Percentiles rank a stretch among this genome's conserved stretches.
phyloP scores from a whole-genome alignment of 768 basidiomycete species.

The Royoungia palumana region DNA sequence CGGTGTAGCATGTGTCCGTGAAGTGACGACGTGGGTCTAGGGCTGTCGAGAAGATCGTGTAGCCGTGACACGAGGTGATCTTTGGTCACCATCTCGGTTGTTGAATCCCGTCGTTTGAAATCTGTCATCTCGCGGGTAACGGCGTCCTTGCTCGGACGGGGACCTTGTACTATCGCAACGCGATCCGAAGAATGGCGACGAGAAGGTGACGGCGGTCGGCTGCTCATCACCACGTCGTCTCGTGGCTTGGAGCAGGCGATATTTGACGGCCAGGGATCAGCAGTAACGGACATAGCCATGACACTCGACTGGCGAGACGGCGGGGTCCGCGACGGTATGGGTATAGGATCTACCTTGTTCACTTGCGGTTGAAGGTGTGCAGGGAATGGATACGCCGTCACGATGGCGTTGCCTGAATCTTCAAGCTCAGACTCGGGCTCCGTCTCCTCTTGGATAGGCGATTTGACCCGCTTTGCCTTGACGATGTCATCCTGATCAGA shows the following conservation, averaged over 20 bases:
- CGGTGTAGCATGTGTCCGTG: slow-evolving; percentile 36
- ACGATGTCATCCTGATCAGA: slow-evolving; percentile 27
- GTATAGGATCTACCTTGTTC: slow-evolving; percentile 24
- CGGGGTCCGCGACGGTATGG: slow-evolving; percentile 27
- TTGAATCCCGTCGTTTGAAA: slow-evolving; percentile 17
- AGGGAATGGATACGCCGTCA: slow-evolving; percentile 23
- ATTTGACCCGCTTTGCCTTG: slow-evolving; percentile 16
- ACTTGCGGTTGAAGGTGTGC: slow-evolving; percentile 23
- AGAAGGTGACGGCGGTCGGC: slow-evolving; percentile 26
- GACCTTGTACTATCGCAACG: slow-evolving; percentile 9
- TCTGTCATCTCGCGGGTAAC: slow-evolving; percentile 24
- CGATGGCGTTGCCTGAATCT: slow-evolving; percentile 5
- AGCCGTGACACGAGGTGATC: slow-evolving; percentile 39
- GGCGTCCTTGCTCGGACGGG: slow-evolving; percentile 16
- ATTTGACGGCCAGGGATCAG: slow-evolving; percentile 23
- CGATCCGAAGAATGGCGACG: slow-evolving; percentile 28
- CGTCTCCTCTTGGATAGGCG: slow-evolving; percentile 22
- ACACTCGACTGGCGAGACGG: slow-evolving; percentile 26
- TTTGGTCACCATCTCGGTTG: slow-evolving; percentile 20
- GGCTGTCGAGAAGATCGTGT: slow-evolving; percentile 46
- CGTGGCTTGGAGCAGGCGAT: slow-evolving; percentile 27
- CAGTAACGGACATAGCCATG: slow-evolving; percentile 27
- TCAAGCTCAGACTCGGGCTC: slow-evolving; percentile 28
- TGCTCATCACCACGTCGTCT: slow-evolving; percentile 28
- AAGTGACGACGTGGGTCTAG: slow-evolving; percentile 39